Base-by-base conservation (phyloP, 345 rosid genomes). In the Syzygium jambos region DNA sequence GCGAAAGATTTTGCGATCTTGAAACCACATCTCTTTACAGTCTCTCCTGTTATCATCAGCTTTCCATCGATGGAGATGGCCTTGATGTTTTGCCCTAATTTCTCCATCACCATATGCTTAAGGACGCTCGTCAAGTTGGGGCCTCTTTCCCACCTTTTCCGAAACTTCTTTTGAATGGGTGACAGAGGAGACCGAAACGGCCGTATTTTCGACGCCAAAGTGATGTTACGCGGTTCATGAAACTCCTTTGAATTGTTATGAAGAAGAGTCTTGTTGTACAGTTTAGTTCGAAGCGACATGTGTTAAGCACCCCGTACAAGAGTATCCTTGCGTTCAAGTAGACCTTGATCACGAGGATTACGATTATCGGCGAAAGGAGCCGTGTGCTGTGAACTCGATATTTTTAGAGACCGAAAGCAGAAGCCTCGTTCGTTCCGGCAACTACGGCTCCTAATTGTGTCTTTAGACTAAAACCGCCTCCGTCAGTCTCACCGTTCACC, bases 251-350 rank as follows among this genome's bases (percentile, higher is more conserved):
- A 15, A 29, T 63, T 29, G 29, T n/a, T 9, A 16, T 7, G n/a
- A n/a, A n/a, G 4, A 15, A 65, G 0, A 29, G 21, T 29, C 77
- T 0, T 34, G 0, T 8, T 0, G 23, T 30, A 16, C 0, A 30
- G 16, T 30, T 16, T 19, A 17, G 0, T 29, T 29, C 21, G 22
- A 5, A 16, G 38, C 38, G 29, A 65, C 11, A 15, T 65, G 1
- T 7, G 41, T 15, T 15, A 7, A 65, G 29, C 11, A 4, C 23
- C 9, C 59, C 1, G 4, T 21, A 8, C 59, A 3, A 55, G 59
- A 55, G 59, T 22, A 55, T 55, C 59, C 25, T 55, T 27, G 8
- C 9, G 25, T 7, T 55, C 25, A 9, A 55, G 59, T 55, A 55
- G 10, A 55, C 25, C 25, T 55, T 55, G 59, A 55, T 21, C 11